A percentile compares a stretch with the other conserved stretches of the same genome.
These are phyloP conservation scores for Botryotinia convoluta DNA, from an alignment of 2,329 filamentous ascomycete species.

Conservation along the genomic window DNA sequence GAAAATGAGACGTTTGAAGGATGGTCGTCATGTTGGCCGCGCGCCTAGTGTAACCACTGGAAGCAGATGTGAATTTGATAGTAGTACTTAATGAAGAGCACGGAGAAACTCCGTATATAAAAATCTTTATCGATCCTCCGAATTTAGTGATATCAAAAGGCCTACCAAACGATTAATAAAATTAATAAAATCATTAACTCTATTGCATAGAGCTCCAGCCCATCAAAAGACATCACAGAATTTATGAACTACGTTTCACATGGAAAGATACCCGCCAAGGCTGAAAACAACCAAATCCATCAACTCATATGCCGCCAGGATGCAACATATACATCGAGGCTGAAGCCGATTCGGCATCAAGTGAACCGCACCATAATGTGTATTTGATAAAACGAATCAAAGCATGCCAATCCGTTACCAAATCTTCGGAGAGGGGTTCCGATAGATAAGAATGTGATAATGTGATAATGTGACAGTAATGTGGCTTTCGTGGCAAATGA, in stretches of 20 bases:
- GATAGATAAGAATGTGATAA: neutral
- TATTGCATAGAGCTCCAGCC: neutral
- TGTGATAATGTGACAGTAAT: neutral
- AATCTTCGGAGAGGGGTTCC: neutral
- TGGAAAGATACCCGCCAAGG: neutral
- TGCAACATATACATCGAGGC: neutral
- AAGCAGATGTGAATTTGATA: neutral
- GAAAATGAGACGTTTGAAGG: neutral
- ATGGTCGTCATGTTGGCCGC: neutral
- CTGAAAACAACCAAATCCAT: neutral
- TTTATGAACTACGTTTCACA: neutral
- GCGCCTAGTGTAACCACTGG: neutral
- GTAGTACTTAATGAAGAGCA: too few species aligned
- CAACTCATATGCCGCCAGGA: neutral
- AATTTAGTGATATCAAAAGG: neutral
- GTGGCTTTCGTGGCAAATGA: neutral
- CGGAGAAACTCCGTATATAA: neutral
- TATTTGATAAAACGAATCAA: neutral
- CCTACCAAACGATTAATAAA: too few species aligned
- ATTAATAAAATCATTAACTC: too few species aligned
- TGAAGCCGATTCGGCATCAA: neutral
- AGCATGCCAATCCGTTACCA: neutral
- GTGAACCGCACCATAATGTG: neutral
- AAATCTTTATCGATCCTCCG: neutral
- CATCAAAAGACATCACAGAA: neutral